Conservation (phyloP, 139 green algal species). For the Chlamydomonas schloesseri region DNA sequence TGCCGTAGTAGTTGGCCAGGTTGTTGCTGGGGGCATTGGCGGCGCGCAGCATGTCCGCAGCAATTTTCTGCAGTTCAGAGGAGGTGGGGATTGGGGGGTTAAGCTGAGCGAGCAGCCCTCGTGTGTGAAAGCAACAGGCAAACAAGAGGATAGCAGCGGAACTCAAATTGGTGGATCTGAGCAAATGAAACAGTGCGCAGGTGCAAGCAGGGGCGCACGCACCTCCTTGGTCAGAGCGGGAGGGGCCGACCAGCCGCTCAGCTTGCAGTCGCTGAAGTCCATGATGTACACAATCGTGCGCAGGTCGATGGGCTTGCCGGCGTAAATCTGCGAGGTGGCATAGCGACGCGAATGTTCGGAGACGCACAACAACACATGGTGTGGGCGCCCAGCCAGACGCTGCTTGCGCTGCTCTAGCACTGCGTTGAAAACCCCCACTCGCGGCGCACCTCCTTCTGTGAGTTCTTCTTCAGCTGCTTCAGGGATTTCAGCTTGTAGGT, state of each 20-base stretch:
- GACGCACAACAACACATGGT: too few relatives aligned
- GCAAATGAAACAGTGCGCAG: too few relatives aligned
- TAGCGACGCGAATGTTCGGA: too few relatives aligned
- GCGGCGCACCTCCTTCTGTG: too few relatives aligned
- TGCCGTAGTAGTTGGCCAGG: slow-evolving; percentile 10
- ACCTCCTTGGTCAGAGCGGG: too few relatives aligned
- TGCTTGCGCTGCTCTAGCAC: too few relatives aligned
- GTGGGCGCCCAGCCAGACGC: too few relatives aligned
- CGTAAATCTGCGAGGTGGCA: slow-evolving; percentile 25
- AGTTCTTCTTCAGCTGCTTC: too few relatives aligned
- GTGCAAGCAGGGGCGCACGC: too few relatives aligned
- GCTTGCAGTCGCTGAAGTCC: slow-evolving; percentile 3
- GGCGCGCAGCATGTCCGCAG: neutral
- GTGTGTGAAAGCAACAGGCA: neutral
- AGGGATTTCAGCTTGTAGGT: too few relatives aligned
- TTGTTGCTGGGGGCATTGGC: neutral
- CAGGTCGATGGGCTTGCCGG: neutral
- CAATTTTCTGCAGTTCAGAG: neutral
- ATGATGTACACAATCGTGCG: neutral
- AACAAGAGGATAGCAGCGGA: neutral
- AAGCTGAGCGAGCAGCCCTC: too few relatives aligned
- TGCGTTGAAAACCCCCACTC: too few relatives aligned
- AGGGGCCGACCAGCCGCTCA: neutral
- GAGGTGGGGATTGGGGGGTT: neutral
- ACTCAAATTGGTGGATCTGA: neutral